Conservation (phyloP, 768 basidiomycete genomes). For the Suillus variegatus region DNA sequence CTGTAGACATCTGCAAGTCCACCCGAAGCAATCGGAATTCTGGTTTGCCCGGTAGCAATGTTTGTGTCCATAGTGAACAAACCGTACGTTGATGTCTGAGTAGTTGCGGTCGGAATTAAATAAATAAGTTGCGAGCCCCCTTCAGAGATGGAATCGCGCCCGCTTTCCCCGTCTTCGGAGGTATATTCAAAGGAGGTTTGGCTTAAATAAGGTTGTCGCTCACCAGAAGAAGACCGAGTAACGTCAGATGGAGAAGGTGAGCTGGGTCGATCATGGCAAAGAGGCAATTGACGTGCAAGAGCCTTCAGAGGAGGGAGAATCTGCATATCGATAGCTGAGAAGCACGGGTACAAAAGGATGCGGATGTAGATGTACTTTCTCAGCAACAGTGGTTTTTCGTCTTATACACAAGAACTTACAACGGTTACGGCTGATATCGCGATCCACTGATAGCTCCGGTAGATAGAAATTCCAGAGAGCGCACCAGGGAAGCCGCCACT, state of each 20-base stretch:
- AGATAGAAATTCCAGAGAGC: not conserved
- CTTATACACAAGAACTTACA: not conserved
- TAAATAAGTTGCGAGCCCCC: too few species aligned
- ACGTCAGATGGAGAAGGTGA: too few species aligned
- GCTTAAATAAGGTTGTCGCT: too few species aligned
- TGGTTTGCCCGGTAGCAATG: not conserved
- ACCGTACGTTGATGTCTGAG: not conserved
- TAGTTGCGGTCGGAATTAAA: too few species aligned
- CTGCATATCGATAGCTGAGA: not conserved
- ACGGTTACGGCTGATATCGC: not conserved
- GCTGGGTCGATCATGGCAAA: not conserved
- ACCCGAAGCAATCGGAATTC: constrained; percentile 20
- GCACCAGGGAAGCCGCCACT: not conserved
- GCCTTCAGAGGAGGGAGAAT: not conserved
- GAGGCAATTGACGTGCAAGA: not conserved
- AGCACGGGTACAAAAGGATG: not conserved
- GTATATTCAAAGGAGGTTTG: too few species aligned
- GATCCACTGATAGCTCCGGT: not conserved
- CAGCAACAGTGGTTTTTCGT: not conserved
- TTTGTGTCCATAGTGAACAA: not conserved
- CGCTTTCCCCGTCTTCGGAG: too few species aligned
- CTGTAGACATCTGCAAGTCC: constrained; percentile 49
- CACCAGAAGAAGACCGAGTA: too few species aligned
- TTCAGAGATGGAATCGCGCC: too few species aligned
- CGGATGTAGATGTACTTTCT: not conserved